These are phyloP conservation scores for Penicillium brevicompactum DNA, from an alignment of 2,329 filamentous ascomycete species.

Conservation along the genomic window DNA sequence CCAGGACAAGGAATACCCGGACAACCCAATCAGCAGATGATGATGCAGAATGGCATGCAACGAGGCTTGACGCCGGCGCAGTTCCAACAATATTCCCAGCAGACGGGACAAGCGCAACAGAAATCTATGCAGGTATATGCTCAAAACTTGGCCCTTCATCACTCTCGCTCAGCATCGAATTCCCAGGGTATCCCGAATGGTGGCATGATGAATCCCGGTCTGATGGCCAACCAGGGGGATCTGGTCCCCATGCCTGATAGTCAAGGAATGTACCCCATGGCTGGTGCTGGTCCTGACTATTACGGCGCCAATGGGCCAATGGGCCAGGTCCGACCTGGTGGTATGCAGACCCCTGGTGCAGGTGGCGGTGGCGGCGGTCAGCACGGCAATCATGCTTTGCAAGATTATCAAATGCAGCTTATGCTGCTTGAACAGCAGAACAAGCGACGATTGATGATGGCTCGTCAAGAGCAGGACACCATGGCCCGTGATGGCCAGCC, in stretches of 20 bases:
- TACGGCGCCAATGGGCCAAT: constrained; percentile 62
- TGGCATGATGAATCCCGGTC: constrained; percentile 65
- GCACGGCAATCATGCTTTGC: constrained; percentile 62
- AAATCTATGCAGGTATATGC: constrained; percentile 89
- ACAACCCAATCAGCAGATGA: constrained; percentile 61
- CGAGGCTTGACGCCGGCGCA: constrained; percentile 72
- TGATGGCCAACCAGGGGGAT: constrained; percentile 74
- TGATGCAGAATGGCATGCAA: constrained; percentile 69
- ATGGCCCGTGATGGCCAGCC: constrained; percentile 54
- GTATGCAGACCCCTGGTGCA: constrained; percentile 43
- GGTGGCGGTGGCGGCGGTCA: constrained; percentile 18
- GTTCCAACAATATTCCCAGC: constrained; percentile 65
- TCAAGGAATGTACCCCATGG: constrained; percentile 45
- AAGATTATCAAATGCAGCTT: constrained; percentile 71
- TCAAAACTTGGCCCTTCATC: constrained; percentile 79
- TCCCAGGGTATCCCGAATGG: constrained; percentile 78
- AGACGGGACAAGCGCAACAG: constrained; percentile 63
- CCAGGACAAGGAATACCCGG: constrained; percentile 71
- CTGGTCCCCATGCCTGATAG: constrained; percentile 77
- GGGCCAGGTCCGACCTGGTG: constrained; percentile 43
- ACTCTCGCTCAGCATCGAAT: constrained; percentile 73
- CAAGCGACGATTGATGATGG: constrained; percentile 68
- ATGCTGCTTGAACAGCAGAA: constrained; percentile 71
- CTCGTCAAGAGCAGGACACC: constrained; percentile 67
- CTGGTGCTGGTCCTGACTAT: constrained; percentile 51